Percentiles rank a stretch among this genome's conserved stretches.
These are phyloP conservation scores for Fusarium sp. DNA, from an alignment of 2,329 filamentous ascomycete genomes.

Conservation along the genomic window DNA sequence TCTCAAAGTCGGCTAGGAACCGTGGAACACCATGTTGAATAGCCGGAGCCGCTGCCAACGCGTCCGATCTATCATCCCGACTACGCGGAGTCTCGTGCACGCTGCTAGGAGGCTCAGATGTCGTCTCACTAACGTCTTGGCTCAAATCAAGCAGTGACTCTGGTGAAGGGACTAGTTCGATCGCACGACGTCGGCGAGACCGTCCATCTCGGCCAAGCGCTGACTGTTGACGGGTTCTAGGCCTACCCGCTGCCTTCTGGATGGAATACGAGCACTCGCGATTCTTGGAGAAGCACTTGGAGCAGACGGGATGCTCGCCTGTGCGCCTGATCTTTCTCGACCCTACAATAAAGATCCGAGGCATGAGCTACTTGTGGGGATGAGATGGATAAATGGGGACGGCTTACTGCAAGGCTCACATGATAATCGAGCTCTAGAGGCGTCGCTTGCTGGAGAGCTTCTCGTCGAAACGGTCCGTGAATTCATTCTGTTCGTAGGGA, in stretches of 20 bases:
- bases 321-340: neutral
- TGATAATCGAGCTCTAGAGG: neutral
- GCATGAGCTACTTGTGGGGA: neutral
- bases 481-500: neutral
- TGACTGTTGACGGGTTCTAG: neutral
- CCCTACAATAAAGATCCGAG: neutral
- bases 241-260: neutral
- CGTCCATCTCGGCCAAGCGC: neutral
- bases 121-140: neutral
- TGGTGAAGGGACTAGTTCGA: neutral
- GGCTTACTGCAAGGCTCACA: neutral
- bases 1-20: neutral
- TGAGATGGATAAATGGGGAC: neutral
- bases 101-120: neutral
- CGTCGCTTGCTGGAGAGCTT: neutral
- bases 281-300: neutral
- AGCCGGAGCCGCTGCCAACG: neutral
- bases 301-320: neutral
- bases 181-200: neutral
- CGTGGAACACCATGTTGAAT: neutral
- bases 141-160: neutral
- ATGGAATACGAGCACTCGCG: neutral
- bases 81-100: neutral
- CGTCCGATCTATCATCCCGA: neutral
- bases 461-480: neutral